Conservation (phyloP, 768 basidiomycete genomes). For the Suillus americanus region DNA sequence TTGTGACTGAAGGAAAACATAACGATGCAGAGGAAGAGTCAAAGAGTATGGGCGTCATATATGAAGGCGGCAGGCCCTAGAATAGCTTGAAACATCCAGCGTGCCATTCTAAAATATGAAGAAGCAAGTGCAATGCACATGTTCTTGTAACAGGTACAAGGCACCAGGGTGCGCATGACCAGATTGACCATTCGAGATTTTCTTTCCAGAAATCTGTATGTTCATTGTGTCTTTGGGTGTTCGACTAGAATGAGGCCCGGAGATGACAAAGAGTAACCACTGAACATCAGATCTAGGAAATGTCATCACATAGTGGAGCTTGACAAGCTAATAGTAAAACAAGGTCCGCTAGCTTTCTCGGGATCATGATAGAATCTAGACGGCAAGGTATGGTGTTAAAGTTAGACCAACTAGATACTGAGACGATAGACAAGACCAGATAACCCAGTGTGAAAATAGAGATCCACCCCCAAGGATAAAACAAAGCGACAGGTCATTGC, state of each 20-base stretch:
- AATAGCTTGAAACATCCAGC: constrained; percentile 14
- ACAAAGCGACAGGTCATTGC: background rate
- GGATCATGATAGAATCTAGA: background rate
- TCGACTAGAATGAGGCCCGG: background rate
- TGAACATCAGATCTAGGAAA: background rate
- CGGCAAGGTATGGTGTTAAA: background rate
- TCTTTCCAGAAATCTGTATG: background rate
- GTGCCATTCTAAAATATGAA: constrained; percentile 1
- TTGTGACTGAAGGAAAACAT: constrained; percentile 44
- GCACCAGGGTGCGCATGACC: background rate
- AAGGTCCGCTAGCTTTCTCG: background rate
- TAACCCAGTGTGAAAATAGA: background rate
- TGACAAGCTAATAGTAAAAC: background rate
- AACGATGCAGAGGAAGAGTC: constrained; percentile 24
- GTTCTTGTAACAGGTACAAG: background rate
- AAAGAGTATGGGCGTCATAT: constrained; percentile 44
- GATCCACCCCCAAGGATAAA: background rate
- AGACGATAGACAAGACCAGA: background rate
- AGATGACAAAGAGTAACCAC: background rate
- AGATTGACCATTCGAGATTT: background rate
- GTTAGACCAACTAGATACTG: background rate
- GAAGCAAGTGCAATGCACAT: background rate
- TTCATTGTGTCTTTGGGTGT: background rate
- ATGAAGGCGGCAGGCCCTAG: background rate
- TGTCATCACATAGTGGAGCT: background rate